Percentiles rank a stretch among this genome's conserved stretches.
Conservation (phyloP, 805 yeast species). For the Wickerhamiella cacticola region DNA sequence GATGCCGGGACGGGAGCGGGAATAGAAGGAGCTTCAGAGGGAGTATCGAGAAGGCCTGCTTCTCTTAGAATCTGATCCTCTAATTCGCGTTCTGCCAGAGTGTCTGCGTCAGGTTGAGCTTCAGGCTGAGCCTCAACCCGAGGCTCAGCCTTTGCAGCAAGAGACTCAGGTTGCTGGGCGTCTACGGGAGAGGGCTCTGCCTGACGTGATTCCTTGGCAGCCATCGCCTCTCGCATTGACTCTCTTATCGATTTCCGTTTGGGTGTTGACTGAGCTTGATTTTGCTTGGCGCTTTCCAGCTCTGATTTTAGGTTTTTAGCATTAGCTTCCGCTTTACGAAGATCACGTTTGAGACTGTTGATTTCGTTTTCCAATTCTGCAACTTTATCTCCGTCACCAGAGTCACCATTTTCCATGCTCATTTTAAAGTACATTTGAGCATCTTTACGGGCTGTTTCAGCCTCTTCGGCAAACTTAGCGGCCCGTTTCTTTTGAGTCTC, state of each 20-base stretch:
- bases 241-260: not conserved
- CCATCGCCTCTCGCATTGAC: not conserved
- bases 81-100: slow-evolving; percentile 5
- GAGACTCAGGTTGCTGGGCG: too few relatives aligned
- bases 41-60: slow-evolving; percentile 7
- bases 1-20: not conserved
- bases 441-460: slow-evolving; percentile 7
- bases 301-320: not conserved
- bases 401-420: slow-evolving; percentile 2
- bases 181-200: too few relatives aligned
- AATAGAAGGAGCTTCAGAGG: not conserved
- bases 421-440: slow-evolving; percentile 12
- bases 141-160: too few relatives aligned
- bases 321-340: not conserved
- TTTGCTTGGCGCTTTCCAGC: not conserved
- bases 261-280: not conserved
- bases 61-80: slow-evolving; percentile 11
- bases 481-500: slow-evolving; percentile 5
- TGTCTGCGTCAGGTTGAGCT: too few relatives aligned
- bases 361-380: slow-evolving; percentile 3
- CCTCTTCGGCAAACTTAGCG: slow-evolving; percentile 2
- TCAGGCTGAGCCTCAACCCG: too few relatives aligned
- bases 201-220: too few relatives aligned
- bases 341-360: not conserved
- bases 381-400: not conserved